phyloP scores from a whole-genome alignment of 495 filamentous ascomycete species.

The Sphaerosporella brunnea region DNA sequence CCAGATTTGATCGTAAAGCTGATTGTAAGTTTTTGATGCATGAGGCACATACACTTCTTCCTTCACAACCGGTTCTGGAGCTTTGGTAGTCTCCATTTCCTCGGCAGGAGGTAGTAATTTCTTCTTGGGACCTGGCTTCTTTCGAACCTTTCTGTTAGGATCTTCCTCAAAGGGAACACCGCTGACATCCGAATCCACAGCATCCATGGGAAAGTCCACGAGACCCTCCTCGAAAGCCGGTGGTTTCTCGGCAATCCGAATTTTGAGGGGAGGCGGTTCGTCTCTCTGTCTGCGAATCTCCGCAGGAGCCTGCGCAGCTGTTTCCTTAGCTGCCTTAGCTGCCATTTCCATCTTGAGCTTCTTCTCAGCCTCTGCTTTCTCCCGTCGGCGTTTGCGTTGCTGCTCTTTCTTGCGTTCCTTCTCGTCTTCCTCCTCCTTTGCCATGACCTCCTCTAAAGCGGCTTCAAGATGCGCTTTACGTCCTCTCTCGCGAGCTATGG shows the following conservation, averaged over 20 bases:
- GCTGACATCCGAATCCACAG: slow-evolving; percentile 70
- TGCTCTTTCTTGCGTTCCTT: slow-evolving; percentile 99
- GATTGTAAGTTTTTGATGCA: slow-evolving; percentile 81
- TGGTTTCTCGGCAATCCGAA: neutral
- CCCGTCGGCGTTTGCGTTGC: slow-evolving; percentile 90
- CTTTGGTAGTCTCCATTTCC: neutral
- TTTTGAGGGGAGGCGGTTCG: neutral
- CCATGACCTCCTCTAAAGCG: slow-evolving; percentile 69
- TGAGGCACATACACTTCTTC: slow-evolving; percentile 41
- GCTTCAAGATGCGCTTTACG: slow-evolving; percentile 41
- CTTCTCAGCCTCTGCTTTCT: slow-evolving; percentile 85
- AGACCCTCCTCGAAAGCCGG: slow-evolving; percentile 51
- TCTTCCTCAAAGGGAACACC: slow-evolving; percentile 59
- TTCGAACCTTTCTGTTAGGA: slow-evolving; percentile 50
- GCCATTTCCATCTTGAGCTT: slow-evolving; percentile 62
- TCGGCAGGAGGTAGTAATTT: slow-evolving; percentile 11
- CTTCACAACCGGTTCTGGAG: slow-evolving; percentile 35
- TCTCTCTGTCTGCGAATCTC: slow-evolving; percentile 39
- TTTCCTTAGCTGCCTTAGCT: slow-evolving; percentile 55
- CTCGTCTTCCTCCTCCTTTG: slow-evolving; percentile 77
- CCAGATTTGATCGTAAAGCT: slow-evolving; percentile 98
- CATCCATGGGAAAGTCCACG: slow-evolving; percentile 33
- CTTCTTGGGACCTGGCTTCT: slow-evolving; percentile 38
- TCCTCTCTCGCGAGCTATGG: slow-evolving; percentile 38
- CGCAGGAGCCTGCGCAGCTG: slow-evolving; percentile 38